A percentile compares a stretch with the other conserved stretches of the same genome.
Conservation (phyloP, 2,329 filamentous ascomycete genomes). For the Sclerotinia sclerotiorum region DNA sequence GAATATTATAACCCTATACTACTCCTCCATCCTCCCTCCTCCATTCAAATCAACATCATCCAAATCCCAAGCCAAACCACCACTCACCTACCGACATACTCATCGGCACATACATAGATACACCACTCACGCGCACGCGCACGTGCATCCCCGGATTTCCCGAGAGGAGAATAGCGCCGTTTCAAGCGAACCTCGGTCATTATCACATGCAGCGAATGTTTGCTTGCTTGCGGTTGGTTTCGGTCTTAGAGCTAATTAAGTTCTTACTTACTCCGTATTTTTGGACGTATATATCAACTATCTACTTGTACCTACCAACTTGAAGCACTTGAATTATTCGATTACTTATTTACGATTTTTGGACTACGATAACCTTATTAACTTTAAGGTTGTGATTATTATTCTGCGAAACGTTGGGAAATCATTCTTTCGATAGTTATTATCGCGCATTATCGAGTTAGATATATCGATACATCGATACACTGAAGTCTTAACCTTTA, state of each 20-base stretch:
- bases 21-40: too few species aligned
- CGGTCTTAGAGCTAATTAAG: too few species aligned
- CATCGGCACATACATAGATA: too few species aligned
- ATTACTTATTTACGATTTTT: too few species aligned
- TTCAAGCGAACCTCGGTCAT: slow-evolving; percentile 10
- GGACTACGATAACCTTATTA: neutral
- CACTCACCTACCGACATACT: too few species aligned
- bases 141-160: slow-evolving; percentile 14
- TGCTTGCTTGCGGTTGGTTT: neutral
- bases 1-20: too few species aligned
- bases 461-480: too few species aligned
- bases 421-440: neutral
- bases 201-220: slow-evolving; percentile 12
- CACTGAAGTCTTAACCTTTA: too few species aligned
- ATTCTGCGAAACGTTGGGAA: too few species aligned
- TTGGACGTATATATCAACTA: neutral
- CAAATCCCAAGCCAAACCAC: too few species aligned
- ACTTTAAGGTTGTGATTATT: neutral
- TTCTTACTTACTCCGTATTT: neutral
- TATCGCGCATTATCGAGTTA: too few species aligned
- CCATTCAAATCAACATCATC: too few species aligned
- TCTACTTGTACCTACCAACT: neutral
- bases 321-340: neutral
- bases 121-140: neutral
- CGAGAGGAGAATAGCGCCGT: neutral